Evolutionary conservation across 2,329 filamentous ascomycete species (phyloP), one percentile per base, ranked within the genome.

Genomic region (Diaporthe ilicicola): DNA sequence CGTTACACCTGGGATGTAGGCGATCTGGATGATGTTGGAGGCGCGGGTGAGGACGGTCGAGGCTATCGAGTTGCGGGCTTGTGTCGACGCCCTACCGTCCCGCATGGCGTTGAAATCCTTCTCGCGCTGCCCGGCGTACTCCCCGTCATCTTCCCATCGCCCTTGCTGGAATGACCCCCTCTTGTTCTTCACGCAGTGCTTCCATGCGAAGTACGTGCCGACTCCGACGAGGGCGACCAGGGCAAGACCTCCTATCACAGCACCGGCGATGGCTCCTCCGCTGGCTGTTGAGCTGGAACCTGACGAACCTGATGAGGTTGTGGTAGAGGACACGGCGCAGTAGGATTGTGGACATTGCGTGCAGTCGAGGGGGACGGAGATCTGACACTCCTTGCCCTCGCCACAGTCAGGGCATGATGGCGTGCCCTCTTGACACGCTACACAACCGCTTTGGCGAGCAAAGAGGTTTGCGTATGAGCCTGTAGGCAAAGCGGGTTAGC

Each of bases 21-120:
- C 96, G 82, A 99, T 99, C 83, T 98, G 96, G 77, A 99, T 99
- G 79, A 99, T 95, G 84, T 99, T 99, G 78, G 96, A 98, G 61
- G 96, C 96, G 73, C 96, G 91, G 22, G 96, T 98, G 72, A 98
- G 89, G 71, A 98, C 94, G 32, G 95, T 98, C 12, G 95, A 98
- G 19, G 96, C 96, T 79, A 99, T 94, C 15, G 95, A 98, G 77
- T 92, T 89, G 68, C 95, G 92, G n/a, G 93, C 93, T 79, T 96
- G 91, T 54, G 93, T 93, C 13, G 95, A 96, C 69, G 92, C 89
- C 76, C 94, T 88, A 74, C 91, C 87, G 76, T 89, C 87, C 74
- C 84, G 88, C 85, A 79, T 88, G 81, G 77, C 82, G 70, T 81
- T 80, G 74, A 87, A 86, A 9, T 79, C 81, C 78, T 90, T 89